Conservation (phyloP, 768 basidiomycete species). For the Chalciporus pseudorubinellus region DNA sequence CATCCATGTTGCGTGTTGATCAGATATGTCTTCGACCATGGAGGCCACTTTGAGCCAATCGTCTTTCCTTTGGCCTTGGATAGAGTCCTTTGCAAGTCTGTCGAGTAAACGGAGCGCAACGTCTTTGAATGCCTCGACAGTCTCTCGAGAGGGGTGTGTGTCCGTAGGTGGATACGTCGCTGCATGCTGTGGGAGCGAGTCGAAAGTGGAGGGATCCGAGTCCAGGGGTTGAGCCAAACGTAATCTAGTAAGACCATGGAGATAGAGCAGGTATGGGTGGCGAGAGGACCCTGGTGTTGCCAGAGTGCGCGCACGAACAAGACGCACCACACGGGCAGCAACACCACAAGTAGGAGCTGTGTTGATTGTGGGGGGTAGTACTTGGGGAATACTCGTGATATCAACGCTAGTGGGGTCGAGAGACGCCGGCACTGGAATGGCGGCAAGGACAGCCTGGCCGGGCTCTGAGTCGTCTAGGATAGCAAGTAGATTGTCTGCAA, state of each 20-base stretch:
- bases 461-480: conserved; percentile 69
- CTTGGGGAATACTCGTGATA: conserved; percentile 6
- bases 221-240: conserved; percentile 46
- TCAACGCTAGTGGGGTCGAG: conserved; percentile 16
- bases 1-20: conserved; percentile 66
- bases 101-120: conserved; percentile 67
- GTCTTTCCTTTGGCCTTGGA: conserved; percentile 53
- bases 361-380: conserved; percentile 1
- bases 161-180: conserved; percentile 47
- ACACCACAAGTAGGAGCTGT: conserved; percentile 57
- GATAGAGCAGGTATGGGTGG: conserved; percentile 64
- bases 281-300: conserved; percentile 31
- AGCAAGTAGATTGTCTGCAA: conserved; percentile 63
- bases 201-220: conserved; percentile 26
- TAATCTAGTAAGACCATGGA: conserved; percentile 70
- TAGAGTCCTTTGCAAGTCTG: conserved; percentile 47
- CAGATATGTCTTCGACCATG: conserved; percentile 72
- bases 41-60: conserved; percentile 65
- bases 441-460: conserved; percentile 63
- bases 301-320: conserved; percentile 58
- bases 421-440: conserved; percentile 48
- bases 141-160: conserved; percentile 48
- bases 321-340: conserved; percentile 66
- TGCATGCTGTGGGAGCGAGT: conserved; percentile 38
- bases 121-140: conserved; percentile 65